Evolutionary conservation across 78 protist genomes (phyloP).

Genomic region (slime mould (Dictyostelium discoideum)): DNA sequence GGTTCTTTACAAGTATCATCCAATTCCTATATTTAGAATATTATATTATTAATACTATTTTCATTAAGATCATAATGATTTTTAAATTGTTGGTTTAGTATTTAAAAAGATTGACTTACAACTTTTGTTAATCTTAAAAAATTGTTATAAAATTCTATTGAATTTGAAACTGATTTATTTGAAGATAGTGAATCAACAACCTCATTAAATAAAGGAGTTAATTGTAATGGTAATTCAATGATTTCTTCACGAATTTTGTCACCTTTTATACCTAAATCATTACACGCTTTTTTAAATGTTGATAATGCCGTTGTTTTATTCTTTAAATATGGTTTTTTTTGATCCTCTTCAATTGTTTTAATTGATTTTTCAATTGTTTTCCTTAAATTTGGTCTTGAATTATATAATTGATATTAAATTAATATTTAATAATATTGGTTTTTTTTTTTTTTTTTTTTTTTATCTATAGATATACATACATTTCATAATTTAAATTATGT

Average conservation of each 20-base stretch:
- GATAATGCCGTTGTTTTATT: neutral
- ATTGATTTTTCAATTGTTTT: constrained; percentile 55
- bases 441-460: neutral
- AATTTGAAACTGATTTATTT: neutral
- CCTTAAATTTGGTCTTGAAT: constrained; percentile 51
- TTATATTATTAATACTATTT: too few species aligned
- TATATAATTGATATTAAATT: neutral
- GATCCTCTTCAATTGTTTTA: constrained; percentile 23
- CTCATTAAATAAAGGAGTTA: constrained; percentile 25
- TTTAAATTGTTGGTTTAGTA: neutral
- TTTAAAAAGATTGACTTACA: neutral
- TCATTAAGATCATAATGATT: neutral
- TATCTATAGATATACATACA: constrained; percentile 12
- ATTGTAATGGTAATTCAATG: constrained; percentile 18
- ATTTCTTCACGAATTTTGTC: constrained; percentile 70
- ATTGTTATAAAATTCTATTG: constrained; percentile 29
- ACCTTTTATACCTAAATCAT: constrained; percentile 58
- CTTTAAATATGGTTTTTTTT: constrained; percentile 4
- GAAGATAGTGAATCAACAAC: neutral
- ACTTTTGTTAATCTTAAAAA: neutral
- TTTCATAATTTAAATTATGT: constrained; percentile 66
- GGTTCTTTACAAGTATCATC: neutral
- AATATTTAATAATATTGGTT: too few species aligned
- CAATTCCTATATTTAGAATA: neutral
- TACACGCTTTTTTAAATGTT: constrained; percentile 52